These are phyloP conservation scores for Apiotrichum laibachii DNA, from an alignment of 1,284 basidiomycete species.

Conservation along the genomic window DNA sequence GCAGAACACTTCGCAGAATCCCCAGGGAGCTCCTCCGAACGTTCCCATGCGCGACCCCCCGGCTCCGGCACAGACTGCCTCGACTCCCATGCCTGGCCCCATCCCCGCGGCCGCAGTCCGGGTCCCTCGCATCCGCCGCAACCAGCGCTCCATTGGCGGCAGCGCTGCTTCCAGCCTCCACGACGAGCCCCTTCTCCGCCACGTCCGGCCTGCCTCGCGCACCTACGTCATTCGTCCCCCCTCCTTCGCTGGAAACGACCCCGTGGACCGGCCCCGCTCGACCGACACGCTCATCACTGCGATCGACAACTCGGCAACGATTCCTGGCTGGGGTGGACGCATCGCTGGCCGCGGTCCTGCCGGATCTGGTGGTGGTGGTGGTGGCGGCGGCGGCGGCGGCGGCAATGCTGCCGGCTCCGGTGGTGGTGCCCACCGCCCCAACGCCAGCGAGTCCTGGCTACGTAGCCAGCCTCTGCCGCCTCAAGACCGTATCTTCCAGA, in stretches of 20 bases:
- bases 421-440: too few relatives aligned
- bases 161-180: slow-evolving; percentile 38
- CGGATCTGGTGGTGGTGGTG: background rate
- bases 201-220: slow-evolving; percentile 11
- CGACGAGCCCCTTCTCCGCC: slow-evolving; percentile 25
- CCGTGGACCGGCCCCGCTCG: background rate
- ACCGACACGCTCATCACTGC: slow-evolving; percentile 9
- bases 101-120: background rate
- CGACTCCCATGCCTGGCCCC: too few relatives aligned
- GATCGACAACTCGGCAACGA: background rate
- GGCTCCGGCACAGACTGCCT: too few relatives aligned
- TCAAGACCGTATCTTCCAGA: too few relatives aligned
- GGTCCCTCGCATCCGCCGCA: background rate
- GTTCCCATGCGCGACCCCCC: too few relatives aligned
- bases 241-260: slow-evolving; percentile 1
- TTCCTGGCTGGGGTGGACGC: background rate
- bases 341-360: background rate
- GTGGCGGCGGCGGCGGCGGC: too few relatives aligned
- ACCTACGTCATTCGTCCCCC: slow-evolving; percentile 14
- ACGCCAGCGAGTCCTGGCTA: too few relatives aligned
- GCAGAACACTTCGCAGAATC: too few relatives aligned
- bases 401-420: background rate
- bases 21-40: too few relatives aligned
- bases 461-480: too few relatives aligned
- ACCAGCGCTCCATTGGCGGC: slow-evolving; percentile 21